These are phyloP conservation scores for Dothideomycetes sp. DNA, from an alignment of 2,329 filamentous ascomycete species.

Conservation along the genomic window DNA sequence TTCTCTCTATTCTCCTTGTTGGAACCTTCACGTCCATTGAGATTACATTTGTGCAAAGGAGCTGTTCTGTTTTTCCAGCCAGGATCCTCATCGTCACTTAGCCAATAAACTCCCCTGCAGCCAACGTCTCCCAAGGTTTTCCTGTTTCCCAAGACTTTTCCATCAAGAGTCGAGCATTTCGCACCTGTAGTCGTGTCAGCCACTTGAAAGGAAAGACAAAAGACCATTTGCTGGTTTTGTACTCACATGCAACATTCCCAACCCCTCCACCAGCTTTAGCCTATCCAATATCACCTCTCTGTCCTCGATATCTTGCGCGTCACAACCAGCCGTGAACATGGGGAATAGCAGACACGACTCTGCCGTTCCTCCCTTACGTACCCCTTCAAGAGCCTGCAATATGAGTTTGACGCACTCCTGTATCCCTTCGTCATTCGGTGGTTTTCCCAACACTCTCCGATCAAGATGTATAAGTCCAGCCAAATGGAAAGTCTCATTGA, in stretches of 20 bases:
- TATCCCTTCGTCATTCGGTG: conserved; percentile 49
- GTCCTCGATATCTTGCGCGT: conserved; percentile 50
- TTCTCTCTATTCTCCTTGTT: not conserved
- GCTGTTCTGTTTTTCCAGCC: not conserved
- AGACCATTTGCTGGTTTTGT: too few relatives aligned
- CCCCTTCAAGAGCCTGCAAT: conserved; percentile 50
- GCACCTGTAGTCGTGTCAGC: conserved; percentile 43
- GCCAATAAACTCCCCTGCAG: conserved; percentile 60
- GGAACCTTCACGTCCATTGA: too few relatives aligned
- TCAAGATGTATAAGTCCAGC: conserved; percentile 68
- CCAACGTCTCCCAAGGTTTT: conserved; percentile 58
- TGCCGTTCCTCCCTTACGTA: conserved; percentile 58
- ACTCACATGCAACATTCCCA: conserved; percentile 66
- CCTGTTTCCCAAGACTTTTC: conserved; percentile 60
- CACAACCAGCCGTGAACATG: conserved; percentile 74
- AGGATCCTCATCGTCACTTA: conserved; percentile 25
- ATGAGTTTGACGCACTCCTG: conserved; percentile 56
- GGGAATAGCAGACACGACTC: conserved; percentile 71
- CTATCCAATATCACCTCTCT: conserved; percentile 55
- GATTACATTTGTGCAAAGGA: too few relatives aligned
- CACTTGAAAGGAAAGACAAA: conserved; percentile 12
- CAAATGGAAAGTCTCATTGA: conserved; percentile 72
- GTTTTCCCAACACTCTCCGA: conserved; percentile 59
- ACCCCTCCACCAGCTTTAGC: conserved; percentile 58
- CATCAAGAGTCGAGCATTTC: conserved; percentile 55